Percentiles rank a stretch among this genome's conserved stretches.
Evolutionary conservation across 495 filamentous ascomycete species (phyloP).

Genomic region (Entonaema liquescens): DNA sequence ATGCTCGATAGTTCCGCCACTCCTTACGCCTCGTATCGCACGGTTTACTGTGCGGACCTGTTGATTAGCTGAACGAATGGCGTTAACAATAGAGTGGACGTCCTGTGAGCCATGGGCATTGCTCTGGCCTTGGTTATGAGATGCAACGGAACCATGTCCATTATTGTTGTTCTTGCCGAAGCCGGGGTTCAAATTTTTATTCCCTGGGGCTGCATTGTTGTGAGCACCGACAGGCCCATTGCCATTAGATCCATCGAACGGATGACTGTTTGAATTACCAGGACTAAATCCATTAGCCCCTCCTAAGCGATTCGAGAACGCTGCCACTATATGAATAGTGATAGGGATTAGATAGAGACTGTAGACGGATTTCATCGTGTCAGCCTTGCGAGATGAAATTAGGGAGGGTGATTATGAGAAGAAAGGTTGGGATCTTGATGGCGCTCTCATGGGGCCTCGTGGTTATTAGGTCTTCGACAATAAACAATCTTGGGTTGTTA

Average conservation of each 20-base stretch:
- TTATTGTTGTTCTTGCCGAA: not conserved
- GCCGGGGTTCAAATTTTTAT: slow-evolving; percentile 10
- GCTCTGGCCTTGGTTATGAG: slow-evolving; percentile 10
- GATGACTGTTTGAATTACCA: not conserved
- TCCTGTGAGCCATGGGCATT: slow-evolving; percentile 14
- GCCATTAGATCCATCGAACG: slow-evolving; percentile 13
- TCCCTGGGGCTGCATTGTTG: not conserved
- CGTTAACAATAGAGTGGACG: slow-evolving; percentile 25
- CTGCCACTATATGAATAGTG: slow-evolving; percentile 7
- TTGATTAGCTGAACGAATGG: slow-evolving; percentile 27
- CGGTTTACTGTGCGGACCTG: slow-evolving; percentile 25
- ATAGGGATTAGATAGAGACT: slow-evolving; percentile 20
- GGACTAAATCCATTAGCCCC: slow-evolving; percentile 17
- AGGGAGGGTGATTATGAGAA: slow-evolving; percentile 20
- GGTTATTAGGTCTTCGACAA: slow-evolving; percentile 7
- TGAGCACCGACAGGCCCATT: slow-evolving; percentile 2
- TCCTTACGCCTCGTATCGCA: slow-evolving; percentile 21
- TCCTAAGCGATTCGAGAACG: slow-evolving; percentile 14
- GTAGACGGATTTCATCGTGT: slow-evolving; percentile 31
- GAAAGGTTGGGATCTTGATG: slow-evolving; percentile 12
- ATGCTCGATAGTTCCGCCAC: slow-evolving; percentile 27
- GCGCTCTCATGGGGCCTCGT: slow-evolving; percentile 26
- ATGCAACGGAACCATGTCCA: slow-evolving; percentile 1
- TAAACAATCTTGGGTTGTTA: not conserved
- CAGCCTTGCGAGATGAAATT: slow-evolving; percentile 17